These are phyloP conservation scores for Mucor indicus DNA, from an alignment of 371 early-diverging fungal species.

Conservation along the genomic window DNA sequence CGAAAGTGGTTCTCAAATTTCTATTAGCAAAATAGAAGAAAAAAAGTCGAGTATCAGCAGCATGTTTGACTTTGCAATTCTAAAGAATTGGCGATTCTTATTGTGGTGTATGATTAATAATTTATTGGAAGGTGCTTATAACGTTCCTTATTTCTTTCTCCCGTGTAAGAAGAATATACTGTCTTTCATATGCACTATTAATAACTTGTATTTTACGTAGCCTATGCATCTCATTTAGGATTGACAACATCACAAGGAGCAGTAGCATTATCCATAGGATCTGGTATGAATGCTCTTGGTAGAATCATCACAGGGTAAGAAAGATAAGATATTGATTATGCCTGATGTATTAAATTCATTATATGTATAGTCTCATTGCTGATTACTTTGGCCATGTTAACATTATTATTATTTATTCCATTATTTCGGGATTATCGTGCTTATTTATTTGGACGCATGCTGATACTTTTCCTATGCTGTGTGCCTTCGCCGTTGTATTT, in stretches of 20 bases:
- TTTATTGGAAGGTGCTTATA: slow-evolving; percentile 42
- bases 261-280: slow-evolving; percentile 13
- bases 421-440: slow-evolving; percentile 22
- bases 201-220: slow-evolving; percentile 2
- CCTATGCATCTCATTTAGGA: slow-evolving; percentile 24
- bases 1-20: background rate
- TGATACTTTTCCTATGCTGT: slow-evolving; percentile 23
- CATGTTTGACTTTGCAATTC: slow-evolving; percentile 43
- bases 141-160: slow-evolving; percentile 57
- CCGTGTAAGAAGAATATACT: slow-evolving; percentile 24
- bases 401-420: slow-evolving; percentile 25
- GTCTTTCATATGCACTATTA: background rate
- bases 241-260: slow-evolving; percentile 25
- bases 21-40: background rate
- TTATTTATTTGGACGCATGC: slow-evolving; percentile 49
- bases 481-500: slow-evolving; percentile 30
- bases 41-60: slow-evolving; percentile 2
- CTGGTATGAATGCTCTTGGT: slow-evolving; percentile 21
- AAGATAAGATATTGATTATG: background rate
- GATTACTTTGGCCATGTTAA: slow-evolving; percentile 44
- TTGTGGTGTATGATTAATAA: slow-evolving; percentile 32
- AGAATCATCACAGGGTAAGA: slow-evolving; percentile 23
- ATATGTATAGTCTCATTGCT: slow-evolving; percentile 8
- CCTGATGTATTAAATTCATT: background rate
- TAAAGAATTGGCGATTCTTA: slow-evolving; percentile 41